These are phyloP conservation scores for Cladosporium sp. DNA, from an alignment of 2,329 filamentous ascomycete species.

Conservation along the genomic window DNA sequence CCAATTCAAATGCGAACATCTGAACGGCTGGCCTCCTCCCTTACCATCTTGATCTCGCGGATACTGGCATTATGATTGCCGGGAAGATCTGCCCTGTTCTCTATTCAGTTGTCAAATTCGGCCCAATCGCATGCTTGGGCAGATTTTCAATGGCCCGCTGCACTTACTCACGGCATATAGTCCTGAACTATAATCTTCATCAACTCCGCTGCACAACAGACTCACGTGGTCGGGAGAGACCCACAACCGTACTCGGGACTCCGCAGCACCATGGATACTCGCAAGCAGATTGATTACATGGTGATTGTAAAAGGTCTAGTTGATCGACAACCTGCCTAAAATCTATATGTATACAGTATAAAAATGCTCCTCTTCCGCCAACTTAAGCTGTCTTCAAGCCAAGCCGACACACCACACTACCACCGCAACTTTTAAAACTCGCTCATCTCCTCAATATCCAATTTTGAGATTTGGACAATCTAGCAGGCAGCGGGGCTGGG, in stretches of 20 bases:
- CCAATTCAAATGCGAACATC: neutral
- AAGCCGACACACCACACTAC: neutral
- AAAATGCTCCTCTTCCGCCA: neutral
- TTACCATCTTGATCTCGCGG: neutral
- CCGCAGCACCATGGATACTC: neutral
- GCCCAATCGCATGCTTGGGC: neutral
- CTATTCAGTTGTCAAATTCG: neutral
- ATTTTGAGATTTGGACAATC: neutral
- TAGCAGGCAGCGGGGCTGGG: slow-evolving; percentile 28
- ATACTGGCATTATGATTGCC: too few relatives aligned
- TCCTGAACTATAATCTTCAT: too few relatives aligned
- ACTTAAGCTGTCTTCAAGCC: neutral
- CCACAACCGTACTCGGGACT: neutral
- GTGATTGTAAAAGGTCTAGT: neutral
- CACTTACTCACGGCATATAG: too few relatives aligned
- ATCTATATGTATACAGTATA: neutral
- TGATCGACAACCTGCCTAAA: neutral
- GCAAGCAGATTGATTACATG: neutral
- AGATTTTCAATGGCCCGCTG: neutral
- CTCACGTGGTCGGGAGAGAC: neutral
- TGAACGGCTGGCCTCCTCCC: neutral
- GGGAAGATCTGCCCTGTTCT: neutral
- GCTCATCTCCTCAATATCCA: neutral
- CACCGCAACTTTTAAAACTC: neutral
- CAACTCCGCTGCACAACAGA: neutral